Evolutionary conservation across 805 yeast species (phyloP), one percentile per base, ranked within the genome.

Genomic region (Cyberlindnera mycetangii): DNA sequence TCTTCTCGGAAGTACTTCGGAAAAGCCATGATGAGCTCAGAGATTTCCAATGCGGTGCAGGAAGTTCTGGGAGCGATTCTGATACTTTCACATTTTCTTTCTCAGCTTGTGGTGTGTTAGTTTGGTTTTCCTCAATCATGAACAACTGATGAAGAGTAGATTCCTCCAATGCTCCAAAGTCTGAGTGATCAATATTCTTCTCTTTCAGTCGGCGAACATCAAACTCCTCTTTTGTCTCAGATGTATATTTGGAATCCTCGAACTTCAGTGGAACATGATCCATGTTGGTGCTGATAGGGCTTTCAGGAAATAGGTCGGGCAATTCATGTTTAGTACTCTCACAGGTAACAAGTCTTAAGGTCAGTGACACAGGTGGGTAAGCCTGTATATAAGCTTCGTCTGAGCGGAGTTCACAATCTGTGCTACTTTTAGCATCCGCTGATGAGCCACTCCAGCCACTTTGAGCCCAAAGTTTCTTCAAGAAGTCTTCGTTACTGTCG

Each of bases 321-420:
- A 25, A 5, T 11, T 25, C 28, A 25, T 25, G 28, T 7, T 25
- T n/a, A 25, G 56, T 45, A 18, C 54, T 51, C 14, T 53, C 54
- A 35, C 32, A 41, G n/a, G 54, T 52, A 9, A 50, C 33, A 30
- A 49, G 49, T 20, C 42, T 44, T 15, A 53, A 33, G 1, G 51
- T 45, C 16, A 32, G 40, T n/a, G 32, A 17, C 15, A 40, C 21
- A 15, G 46, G 40, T 9, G 32, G 20, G 14, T 27, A 16, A 19
- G 34, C 42, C 6, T 6, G 28, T 5, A n/a, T 10, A 5, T 25
- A 5, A 5, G 7, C 12, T 7, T 25, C 28, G 14, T 12, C 7
- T 25, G 28, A 25, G 28, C n/a, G 5, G 7, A 25, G 10, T n/a
- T 10, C 28, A n/a, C 14, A 25, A n/a, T 25, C 14, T 25, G 28